Evolutionary conservation across 805 yeast species (phyloP), one percentile per base, ranked within the genome.

Genomic region (Blastobotrys mokoenaii): DNA sequence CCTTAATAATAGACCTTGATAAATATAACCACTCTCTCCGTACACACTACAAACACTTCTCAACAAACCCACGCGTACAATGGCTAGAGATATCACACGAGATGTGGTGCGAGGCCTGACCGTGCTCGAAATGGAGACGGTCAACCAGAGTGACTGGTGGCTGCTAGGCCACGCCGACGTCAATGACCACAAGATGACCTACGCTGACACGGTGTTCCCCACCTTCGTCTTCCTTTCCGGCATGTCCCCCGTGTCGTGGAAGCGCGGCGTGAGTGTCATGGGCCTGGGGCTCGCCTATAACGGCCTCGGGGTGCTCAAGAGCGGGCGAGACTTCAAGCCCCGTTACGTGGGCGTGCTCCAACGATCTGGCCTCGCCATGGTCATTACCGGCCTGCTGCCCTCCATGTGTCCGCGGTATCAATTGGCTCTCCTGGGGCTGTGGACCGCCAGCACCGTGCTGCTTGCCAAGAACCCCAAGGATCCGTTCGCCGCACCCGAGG

Each of bases 201-300:
- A 53, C 43, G 60, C 59, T 34, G 62, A 57, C 44, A 58, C 64
- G 7, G 49, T 62, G 17, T 52, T 60, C 42, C 66, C 66, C 11
- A 50, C 56, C 15, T 56, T 59, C 35, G 54, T 57, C 20, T 60
- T 61, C 36, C 46, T 61, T 20, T 42, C 58, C 2, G 66, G 66
- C 4, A 52, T 59, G 58, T 47, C 51, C 15, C 43, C 45, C 3
- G 49, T 50, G 17, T 46, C 56, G 2, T 35, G 46, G 38, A 32
- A 40, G 18, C 36, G 53, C 11, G 46, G 56, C 29, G 46, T 53
- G 9, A 41, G 49, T 5, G 25, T 54, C 5, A 45, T 60, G 3
- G 65, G 64, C 10, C 50, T 61, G 31, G 66, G 66, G 1, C 20
- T 59, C 4, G 59, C 54, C 2, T 61, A 56, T 45, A 62, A 59